Percentiles rank a stretch among this genome's conserved stretches.
These are phyloP conservation scores for Calonectria naviculata DNA, from an alignment of 2,329 filamentous ascomycete species.

Conservation along the genomic window DNA sequence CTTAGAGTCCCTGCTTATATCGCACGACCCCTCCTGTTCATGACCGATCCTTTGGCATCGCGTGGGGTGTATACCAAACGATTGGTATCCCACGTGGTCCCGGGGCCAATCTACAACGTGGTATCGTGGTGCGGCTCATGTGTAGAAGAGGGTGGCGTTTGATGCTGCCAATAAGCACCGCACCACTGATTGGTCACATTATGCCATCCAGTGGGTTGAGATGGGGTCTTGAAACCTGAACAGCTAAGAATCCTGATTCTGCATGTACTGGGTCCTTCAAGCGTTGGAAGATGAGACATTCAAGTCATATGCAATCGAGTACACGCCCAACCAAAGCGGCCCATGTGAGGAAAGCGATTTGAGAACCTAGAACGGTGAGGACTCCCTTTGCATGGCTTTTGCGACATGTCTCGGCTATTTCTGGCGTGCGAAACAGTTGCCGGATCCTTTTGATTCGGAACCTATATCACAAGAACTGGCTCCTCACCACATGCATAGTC, in stretches of 20 bases:
- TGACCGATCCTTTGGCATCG: no score
- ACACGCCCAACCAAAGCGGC: background rate
- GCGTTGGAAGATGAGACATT: background rate
- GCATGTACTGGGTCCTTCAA: background rate
- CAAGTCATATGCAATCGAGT: background rate
- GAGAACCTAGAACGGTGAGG: no score
- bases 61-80: background rate
- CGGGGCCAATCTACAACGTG: background rate
- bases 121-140: background rate
- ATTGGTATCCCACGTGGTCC: background rate
- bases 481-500: no score
- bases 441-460: no score
- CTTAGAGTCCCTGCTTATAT: background rate
- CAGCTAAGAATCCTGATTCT: background rate
- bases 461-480: no score
- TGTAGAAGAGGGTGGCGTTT: background rate
- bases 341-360: background rate
- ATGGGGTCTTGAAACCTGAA: background rate
- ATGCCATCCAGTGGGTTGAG: background rate
- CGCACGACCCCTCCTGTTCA: background rate
- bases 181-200: background rate
- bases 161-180: background rate
- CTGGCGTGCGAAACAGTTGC: no score
- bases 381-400: background rate
- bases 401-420: background rate